Evolutionary conservation across 495 filamentous ascomycete species (phyloP), one percentile per base, ranked within the genome.

Genomic region (Aspergillus coremiiformis): DNA sequence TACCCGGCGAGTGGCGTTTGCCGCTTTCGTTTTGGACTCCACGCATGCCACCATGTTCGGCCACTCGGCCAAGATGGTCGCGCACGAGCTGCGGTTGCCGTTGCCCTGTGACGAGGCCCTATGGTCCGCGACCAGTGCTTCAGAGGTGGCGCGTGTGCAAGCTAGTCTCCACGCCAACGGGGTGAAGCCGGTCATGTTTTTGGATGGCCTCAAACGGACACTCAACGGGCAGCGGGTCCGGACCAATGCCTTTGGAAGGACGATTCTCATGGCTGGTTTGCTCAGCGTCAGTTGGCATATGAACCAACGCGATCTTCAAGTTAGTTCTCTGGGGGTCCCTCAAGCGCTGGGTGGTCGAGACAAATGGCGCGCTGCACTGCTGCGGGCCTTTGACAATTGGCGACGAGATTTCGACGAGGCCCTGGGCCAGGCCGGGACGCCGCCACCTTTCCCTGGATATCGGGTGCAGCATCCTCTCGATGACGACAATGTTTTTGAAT

Each of bases 41-140:
- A 94, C 89, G 5, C 93, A 98, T 69, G 90, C 92, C 3, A 96
- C 89, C 37, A 96, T 98, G 87, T 98, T 97, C 68, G 93, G 93
- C 0, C 93, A 98, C 66, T 91, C 90, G 15, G 92, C 90, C 3
- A 91, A 93, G 26, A 95, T 97, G 90, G 90, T 95, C 12, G 90
- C 93, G 3, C 90, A 96, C 64, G 93, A 98, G 70, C 88, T 98
- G 76, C 84, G 89, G 20, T 74, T 97, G 9, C 89, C 93, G 1
- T 71, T 98, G 22, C 93, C 93, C 11, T 97, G 93, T 62, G 93
- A 97, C 58, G 93, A 97, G 64, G 81, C 86, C 22, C 69, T 96
- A 20, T 98, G 93, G 93, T 89, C 89, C 33, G 93, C 93, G 21
- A 90, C 86, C 10, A 95, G 85, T 63, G 86, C 87, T 44, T 79